Conservation (phyloP, 495 filamentous ascomycete species). For the Neurospora pannonica region DNA sequence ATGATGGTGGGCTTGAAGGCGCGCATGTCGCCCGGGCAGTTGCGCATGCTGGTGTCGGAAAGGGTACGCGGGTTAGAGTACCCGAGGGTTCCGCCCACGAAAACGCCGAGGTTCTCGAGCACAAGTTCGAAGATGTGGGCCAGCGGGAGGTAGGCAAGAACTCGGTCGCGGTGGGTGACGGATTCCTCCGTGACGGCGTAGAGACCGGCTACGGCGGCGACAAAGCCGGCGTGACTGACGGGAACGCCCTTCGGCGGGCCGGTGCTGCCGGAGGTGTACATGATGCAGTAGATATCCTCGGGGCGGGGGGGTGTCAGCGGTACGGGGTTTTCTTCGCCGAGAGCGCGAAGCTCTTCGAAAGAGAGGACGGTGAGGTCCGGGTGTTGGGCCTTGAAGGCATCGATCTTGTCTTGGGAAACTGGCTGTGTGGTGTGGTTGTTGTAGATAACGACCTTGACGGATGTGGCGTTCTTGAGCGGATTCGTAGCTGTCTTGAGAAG, state of each 20-base stretch:
- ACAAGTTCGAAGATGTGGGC: constrained; percentile 85
- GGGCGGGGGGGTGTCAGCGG: constrained; percentile 57
- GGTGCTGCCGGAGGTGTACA: constrained; percentile 92
- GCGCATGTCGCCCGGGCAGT: constrained; percentile 60
- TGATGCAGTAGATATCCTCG: constrained; percentile 74
- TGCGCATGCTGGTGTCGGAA: constrained; percentile 49
- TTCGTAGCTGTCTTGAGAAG: constrained; percentile 39
- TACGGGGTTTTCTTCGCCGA: constrained; percentile 58
- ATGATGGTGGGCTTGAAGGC: constrained; percentile 70
- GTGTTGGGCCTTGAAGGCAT: constrained; percentile 31
- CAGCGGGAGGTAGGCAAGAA: constrained; percentile 77
- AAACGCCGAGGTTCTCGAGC: constrained; percentile 66
- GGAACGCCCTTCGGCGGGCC: constrained; percentile 84
- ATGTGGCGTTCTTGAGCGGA: constrained; percentile 32
- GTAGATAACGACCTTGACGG: constrained; percentile 37
- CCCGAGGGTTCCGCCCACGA: constrained; percentile 66
- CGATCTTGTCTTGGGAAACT: constrained; percentile 30
- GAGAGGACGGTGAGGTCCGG: constrained; percentile 31
- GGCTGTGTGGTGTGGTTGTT: constrained; percentile 31
- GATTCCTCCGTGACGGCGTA: constrained; percentile 32
- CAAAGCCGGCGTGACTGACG: constrained; percentile 65
- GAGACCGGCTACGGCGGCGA: constrained; percentile 50
- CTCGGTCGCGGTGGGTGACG: constrained; percentile 46
- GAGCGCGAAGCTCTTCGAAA: constrained; percentile 33
- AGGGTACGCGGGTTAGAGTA: constrained; percentile 79